Percentiles rank a stretch among this genome's conserved stretches.
phyloP scores from a whole-genome alignment of 2,329 filamentous ascomycete species.

The Phyllosticta citriasiana region DNA sequence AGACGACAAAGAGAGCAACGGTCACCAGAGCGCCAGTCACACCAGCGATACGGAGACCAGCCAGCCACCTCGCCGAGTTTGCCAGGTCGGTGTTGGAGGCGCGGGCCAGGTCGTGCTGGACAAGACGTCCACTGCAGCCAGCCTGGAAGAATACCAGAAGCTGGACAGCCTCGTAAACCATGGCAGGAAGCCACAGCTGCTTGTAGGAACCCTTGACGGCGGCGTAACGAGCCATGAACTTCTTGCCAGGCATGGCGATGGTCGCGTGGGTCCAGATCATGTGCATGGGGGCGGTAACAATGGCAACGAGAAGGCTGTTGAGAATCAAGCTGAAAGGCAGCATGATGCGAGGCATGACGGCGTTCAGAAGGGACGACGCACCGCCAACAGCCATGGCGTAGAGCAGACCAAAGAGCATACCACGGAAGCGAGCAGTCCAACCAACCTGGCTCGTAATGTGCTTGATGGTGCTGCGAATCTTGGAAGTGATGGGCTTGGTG shows the following conservation, averaged over 20 bases:
- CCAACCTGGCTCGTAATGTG: slow-evolving; percentile 57
- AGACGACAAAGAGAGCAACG: slow-evolving; percentile 57
- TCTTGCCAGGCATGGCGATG: slow-evolving; percentile 58
- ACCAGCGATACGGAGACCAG: slow-evolving; percentile 17
- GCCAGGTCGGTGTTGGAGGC: slow-evolving; percentile 21
- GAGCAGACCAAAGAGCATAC: slow-evolving; percentile 42
- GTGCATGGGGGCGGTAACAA: slow-evolving; percentile 57
- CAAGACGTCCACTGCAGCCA: slow-evolving; percentile 36
- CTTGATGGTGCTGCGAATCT: slow-evolving; percentile 46
- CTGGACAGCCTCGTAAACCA: slow-evolving; percentile 42
- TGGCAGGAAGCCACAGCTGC: slow-evolving; percentile 58
- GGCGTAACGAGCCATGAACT: slow-evolving; percentile 59
- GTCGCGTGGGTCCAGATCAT: slow-evolving; percentile 80
- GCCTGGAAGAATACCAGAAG: slow-evolving; percentile 46
- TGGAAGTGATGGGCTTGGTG: slow-evolving; percentile 51
- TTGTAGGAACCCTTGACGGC: slow-evolving; percentile 48
- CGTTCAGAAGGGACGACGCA: slow-evolving; percentile 36
- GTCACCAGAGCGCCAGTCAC: slow-evolving; percentile 36
- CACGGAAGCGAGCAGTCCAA: slow-evolving; percentile 58
- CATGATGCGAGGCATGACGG: slow-evolving; percentile 24
- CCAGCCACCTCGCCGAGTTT: slow-evolving; percentile 19
- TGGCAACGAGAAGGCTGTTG: slow-evolving; percentile 45
- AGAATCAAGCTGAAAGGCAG: slow-evolving; percentile 41
- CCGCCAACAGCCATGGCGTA: slow-evolving; percentile 25
- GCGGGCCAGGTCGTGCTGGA: slow-evolving; percentile 22